Evolutionary conservation across 305 asterid genomes (phyloP).

Genomic region (Fraxinus sp.): DNA sequence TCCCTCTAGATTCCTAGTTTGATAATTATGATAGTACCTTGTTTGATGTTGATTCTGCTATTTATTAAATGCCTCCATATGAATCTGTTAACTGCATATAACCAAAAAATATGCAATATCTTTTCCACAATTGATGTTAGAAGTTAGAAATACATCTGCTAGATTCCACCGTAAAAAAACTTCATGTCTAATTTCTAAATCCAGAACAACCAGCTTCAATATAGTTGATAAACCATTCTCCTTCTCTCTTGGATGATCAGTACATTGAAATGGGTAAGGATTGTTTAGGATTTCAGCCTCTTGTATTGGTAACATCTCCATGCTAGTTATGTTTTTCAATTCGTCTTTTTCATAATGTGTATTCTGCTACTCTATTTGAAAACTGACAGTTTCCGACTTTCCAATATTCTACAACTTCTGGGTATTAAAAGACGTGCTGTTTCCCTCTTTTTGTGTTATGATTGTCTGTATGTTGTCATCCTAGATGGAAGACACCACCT

Average conservation of each 20-base stretch:
- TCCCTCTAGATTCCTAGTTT: conserved; percentile 12
- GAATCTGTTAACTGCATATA: not conserved
- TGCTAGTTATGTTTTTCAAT: not conserved
- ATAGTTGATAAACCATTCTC: not conserved
- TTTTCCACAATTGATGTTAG: not conserved
- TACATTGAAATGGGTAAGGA: not conserved
- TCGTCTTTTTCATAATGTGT: conserved; percentile 8
- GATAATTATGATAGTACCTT: not conserved
- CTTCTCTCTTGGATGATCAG: not conserved
- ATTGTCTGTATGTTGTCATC: conserved; percentile 22
- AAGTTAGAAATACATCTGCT: not conserved
- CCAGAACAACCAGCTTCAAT: not conserved
- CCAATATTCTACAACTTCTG: not conserved
- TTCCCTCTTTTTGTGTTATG: conserved; percentile 11
- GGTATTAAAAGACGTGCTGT: conserved; percentile 8
- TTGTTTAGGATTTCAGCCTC: not conserved
- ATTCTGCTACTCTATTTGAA: conserved; percentile 11
- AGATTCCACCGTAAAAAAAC: not conserved
- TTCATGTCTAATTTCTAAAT: not conserved
- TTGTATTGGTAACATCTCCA: not conserved
- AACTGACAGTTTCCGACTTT: conserved; percentile 7
- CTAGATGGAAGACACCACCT: conserved; percentile 16
- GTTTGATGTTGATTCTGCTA: not conserved
- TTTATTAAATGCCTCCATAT: not conserved
- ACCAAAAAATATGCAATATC: not conserved